Evolutionary conservation across 75 land plant species (phyloP).

Genomic region (Cryptomeria japonica): DNA sequence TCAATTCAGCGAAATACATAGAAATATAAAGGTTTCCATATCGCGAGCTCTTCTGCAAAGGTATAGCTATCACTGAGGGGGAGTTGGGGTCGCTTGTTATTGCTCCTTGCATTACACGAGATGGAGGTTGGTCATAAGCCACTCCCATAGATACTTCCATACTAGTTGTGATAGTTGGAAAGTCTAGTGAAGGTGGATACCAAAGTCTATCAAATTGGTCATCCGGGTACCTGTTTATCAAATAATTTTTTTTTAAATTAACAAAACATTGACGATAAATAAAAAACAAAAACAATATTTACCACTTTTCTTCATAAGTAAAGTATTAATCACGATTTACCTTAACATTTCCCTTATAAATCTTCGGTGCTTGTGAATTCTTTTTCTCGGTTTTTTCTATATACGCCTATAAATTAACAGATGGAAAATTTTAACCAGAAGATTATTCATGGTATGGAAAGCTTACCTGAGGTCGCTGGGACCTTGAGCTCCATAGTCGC

Average conservation of each 20-base stretch:
- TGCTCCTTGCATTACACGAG: constrained; percentile 1
- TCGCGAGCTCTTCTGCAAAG: too few species aligned
- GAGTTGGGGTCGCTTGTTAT: background rate
- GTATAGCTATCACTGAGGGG: background rate
- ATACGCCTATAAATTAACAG: too few species aligned
- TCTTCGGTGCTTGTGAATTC: too few species aligned
- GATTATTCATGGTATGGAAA: too few species aligned
- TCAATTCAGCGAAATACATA: constrained; percentile 3
- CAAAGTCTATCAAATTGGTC: constrained; percentile 20
- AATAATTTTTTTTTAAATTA: too few species aligned
- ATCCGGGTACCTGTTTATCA: constrained; percentile 16
- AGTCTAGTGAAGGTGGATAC: background rate
- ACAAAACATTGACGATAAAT: background rate
- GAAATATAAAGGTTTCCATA: background rate
- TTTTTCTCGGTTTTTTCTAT: too few species aligned
- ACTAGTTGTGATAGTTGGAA: background rate
- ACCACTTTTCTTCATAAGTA: background rate
- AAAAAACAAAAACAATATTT: too few species aligned
- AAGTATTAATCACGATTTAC: too few species aligned
- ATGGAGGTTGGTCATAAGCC: constrained; percentile 6
- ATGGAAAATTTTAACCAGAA: too few species aligned
- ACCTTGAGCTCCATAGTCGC: background rate
- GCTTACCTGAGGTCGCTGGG: background rate
- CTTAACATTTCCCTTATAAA: too few species aligned
- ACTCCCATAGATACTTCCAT: background rate